A percentile compares a stretch with the other conserved stretches of the same genome.
phyloP scores from a whole-genome alignment of 2,329 filamentous ascomycete genomes.

The Hypoxylon sp. region DNA sequence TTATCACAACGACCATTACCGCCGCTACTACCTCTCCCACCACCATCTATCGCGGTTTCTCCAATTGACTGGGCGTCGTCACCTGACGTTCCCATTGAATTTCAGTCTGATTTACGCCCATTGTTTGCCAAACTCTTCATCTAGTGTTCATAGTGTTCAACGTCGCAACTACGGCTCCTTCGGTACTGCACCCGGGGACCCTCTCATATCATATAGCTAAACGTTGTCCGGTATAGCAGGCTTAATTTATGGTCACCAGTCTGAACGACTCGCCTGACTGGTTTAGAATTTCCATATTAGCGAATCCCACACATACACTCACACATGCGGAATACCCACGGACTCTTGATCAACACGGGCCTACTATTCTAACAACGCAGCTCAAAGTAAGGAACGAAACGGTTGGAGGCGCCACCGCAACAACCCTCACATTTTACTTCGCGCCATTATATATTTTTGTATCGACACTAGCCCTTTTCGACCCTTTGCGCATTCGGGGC shows the following conservation, averaged over 20 bases:
- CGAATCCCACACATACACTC: constrained; percentile 29
- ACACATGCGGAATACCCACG: constrained; percentile 37
- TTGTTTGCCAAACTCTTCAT: constrained; percentile 36
- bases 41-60: constrained; percentile 23
- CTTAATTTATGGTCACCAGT: constrained; percentile 17
- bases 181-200: constrained; percentile 34
- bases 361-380: constrained; percentile 35
- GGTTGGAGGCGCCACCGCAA: constrained; percentile 35
- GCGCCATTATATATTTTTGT: constrained; percentile 38
- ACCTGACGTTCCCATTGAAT: constrained; percentile 44
- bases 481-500: constrained; percentile 22
- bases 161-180: constrained; percentile 42
- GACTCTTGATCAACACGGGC: constrained; percentile 44
- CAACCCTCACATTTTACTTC: constrained; percentile 43
- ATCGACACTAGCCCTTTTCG: constrained; percentile 43
- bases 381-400: constrained; percentile 40
- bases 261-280: constrained; percentile 23
- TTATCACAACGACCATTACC: constrained; percentile 11
- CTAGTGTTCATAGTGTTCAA: constrained; percentile 24
- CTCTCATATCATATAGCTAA: constrained; percentile 19
- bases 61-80: constrained; percentile 28
- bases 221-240: constrained; percentile 26
- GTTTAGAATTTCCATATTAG: constrained; percentile 24
- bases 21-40: constrained; percentile 23
- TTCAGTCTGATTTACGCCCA: constrained; percentile 39